Conservation (phyloP, 2,329 filamentous ascomycete genomes). For the Fusarium staphyleae region DNA sequence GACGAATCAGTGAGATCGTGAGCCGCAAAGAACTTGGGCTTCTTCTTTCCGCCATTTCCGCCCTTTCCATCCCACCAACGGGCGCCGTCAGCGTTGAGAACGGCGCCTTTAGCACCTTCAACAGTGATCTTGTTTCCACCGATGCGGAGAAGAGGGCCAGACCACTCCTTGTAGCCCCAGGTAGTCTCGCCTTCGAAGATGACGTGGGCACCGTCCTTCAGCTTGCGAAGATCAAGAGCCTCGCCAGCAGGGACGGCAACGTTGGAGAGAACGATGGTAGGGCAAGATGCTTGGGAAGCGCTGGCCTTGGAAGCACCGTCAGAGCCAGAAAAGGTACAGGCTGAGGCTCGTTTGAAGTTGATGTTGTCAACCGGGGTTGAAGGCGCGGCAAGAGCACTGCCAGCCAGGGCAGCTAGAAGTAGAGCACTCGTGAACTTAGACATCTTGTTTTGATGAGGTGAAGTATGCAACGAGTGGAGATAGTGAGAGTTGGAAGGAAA, state of each 20-base stretch:
- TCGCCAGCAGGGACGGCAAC: conserved; percentile 29
- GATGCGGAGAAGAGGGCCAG: conserved; percentile 32
- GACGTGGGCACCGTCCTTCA: conserved; percentile 32
- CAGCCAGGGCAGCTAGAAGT: conserved; percentile 30
- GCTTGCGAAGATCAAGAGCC: conserved; percentile 33
- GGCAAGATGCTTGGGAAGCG: conserved; percentile 22
- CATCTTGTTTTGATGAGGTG: conserved; percentile 12
- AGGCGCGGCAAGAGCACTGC: conserved; percentile 26
- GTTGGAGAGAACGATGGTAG: conserved; percentile 28
- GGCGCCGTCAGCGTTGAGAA: conserved; percentile 31
- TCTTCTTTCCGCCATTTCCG: conserved; percentile 24
- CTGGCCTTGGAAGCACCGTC: conserved; percentile 26
- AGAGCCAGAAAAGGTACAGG: conserved; percentile 34
- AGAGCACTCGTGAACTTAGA: conserved; percentile 16
- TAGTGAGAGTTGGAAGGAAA: background rate
- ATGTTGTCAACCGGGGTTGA: conserved; percentile 19
- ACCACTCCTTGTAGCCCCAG: conserved; percentile 39
- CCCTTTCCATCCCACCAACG: conserved; percentile 36
- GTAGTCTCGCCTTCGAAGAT: conserved; percentile 36
- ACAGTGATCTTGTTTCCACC: conserved; percentile 33
- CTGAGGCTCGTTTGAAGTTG: conserved; percentile 22
- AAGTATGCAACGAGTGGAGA: background rate
- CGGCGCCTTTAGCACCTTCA: conserved; percentile 31
- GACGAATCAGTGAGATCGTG: conserved; percentile 40
- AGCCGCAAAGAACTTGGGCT: conserved; percentile 39